phyloP scores from a whole-genome alignment of 2,329 filamentous ascomycete genomes.

The Xenosphaeropsis pyriputrescens region DNA sequence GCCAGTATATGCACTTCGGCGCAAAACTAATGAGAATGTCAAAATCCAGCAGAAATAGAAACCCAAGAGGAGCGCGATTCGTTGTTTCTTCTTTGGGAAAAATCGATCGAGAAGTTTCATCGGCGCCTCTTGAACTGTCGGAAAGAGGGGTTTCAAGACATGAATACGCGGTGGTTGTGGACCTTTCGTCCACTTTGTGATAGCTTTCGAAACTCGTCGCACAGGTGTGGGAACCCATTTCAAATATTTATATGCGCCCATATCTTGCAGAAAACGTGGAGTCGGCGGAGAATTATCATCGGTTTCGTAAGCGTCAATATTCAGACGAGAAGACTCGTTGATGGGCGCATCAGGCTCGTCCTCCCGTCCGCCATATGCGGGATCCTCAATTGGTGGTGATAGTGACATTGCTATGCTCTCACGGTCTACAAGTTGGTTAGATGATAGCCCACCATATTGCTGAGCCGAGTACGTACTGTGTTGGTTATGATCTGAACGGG shows the following conservation, averaged over 20 bases:
- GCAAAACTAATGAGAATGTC: conserved; percentile 53
- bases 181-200: conserved; percentile 36
- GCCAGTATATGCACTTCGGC: conserved; percentile 39
- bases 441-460: too few relatives aligned
- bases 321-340: background rate
- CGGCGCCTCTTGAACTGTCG: conserved; percentile 51
- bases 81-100: conserved; percentile 42
- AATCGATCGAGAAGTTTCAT: conserved; percentile 46
- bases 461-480: too few relatives aligned
- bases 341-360: conserved; percentile 3
- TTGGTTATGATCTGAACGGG: too few relatives aligned
- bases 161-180: conserved; percentile 35
- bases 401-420: too few relatives aligned
- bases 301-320: conserved; percentile 26
- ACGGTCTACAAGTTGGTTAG: too few relatives aligned
- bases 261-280: conserved; percentile 46
- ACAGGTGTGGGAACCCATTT: conserved; percentile 44
- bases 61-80: conserved; percentile 38
- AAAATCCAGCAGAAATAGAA: conserved; percentile 56
- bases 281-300: conserved; percentile 28
- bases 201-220: conserved; percentile 27
- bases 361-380: background rate
- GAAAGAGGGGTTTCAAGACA: conserved; percentile 45
- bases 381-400: background rate
- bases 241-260: conserved; percentile 27